Percentiles rank a stretch among this genome's conserved stretches.
These are phyloP conservation scores for Suillus subaureus DNA, from an alignment of 768 basidiomycete genomes.

Conservation along the genomic window DNA sequence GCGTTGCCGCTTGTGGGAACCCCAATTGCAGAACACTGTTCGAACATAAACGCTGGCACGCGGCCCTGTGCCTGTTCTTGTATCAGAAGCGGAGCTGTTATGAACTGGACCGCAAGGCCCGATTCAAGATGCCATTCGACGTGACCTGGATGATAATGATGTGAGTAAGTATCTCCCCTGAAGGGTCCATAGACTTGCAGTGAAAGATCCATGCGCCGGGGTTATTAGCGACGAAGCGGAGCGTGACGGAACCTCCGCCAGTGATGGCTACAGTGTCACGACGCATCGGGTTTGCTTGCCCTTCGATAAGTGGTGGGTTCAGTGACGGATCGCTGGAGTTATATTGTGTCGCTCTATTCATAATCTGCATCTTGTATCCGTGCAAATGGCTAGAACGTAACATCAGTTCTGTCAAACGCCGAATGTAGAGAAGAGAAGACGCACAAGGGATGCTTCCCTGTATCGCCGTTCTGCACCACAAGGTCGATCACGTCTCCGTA, in stretches of 20 bases:
- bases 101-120: conserved; percentile 83
- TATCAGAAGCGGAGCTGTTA: conserved; percentile 76
- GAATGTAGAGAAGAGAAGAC: conserved; percentile 25
- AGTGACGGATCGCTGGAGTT: conserved; percentile 71
- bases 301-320: conserved; percentile 81
- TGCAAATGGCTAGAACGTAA: conserved; percentile 74
- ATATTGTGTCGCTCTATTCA: conserved; percentile 70
- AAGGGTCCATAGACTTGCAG: conserved; percentile 46
- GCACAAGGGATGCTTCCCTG: conserved; percentile 84
- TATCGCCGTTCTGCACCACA: conserved; percentile 70
- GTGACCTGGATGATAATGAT: conserved; percentile 51
- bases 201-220: conserved; percentile 91
- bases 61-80: conserved; percentile 52
- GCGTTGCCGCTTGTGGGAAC: conserved; percentile 79
- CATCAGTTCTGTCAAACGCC: conserved; percentile 3
- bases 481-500: conserved; percentile 79
- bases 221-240: conserved; percentile 87
- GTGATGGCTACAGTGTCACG: conserved; percentile 87
- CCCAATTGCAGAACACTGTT: conserved; percentile 72
- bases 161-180: neutral
- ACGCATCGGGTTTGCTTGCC: conserved; percentile 86
- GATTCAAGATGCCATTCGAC: conserved; percentile 85
- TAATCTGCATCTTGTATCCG: conserved; percentile 85
- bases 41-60: conserved; percentile 60
- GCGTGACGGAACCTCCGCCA: conserved; percentile 61